phyloP scores from a whole-genome alignment of 2,329 filamentous ascomycete genomes.

The Pezicula radicicola region DNA sequence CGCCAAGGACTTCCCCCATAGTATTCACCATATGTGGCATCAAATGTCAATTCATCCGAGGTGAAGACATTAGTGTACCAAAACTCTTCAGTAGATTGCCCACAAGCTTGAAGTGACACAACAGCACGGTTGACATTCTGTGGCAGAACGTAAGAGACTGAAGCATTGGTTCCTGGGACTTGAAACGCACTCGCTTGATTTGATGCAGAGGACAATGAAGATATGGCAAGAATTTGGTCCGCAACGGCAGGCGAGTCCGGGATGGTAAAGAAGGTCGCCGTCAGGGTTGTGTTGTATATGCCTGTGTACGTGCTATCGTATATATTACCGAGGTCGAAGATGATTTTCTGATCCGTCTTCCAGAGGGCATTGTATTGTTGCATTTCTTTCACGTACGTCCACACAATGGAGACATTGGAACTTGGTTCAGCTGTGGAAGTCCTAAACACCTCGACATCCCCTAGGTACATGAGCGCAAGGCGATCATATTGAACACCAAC shows the following conservation, averaged over 20 bases:
- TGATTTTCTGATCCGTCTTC: slow-evolving; percentile 64
- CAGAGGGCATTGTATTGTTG: slow-evolving; percentile 61
- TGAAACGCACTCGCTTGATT: slow-evolving; percentile 62
- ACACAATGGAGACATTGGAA: slow-evolving; percentile 58
- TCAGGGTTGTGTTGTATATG: slow-evolving; percentile 67
- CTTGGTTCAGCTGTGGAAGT: slow-evolving; percentile 79
- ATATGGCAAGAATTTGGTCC: slow-evolving; percentile 64
- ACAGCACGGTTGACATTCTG: slow-evolving; percentile 63
- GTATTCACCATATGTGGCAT: slow-evolving; percentile 47
- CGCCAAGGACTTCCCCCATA: slow-evolving; percentile 71
- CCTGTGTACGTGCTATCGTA: slow-evolving; percentile 68
- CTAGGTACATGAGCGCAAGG: slow-evolving; percentile 69
- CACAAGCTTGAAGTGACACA: slow-evolving; percentile 70
- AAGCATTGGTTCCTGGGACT: slow-evolving; percentile 58
- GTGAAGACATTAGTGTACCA: slow-evolving; percentile 77
- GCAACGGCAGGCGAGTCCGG: slow-evolving; percentile 43
- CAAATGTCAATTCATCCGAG: slow-evolving; percentile 55
- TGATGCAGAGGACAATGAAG: slow-evolving; percentile 43
- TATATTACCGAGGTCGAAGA: slow-evolving; percentile 75
- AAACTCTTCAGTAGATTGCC: slow-evolving; percentile 73
- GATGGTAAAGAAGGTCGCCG: slow-evolving; percentile 63
- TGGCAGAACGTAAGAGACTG: slow-evolving; percentile 56
- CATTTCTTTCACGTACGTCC: slow-evolving; percentile 76
- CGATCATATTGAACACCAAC: slow-evolving; percentile 72
- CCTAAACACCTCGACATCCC: slow-evolving; percentile 76